Percentiles rank a stretch among this genome's conserved stretches.
Conservation (phyloP, 176 grass and related monocot genomes). For the Urochloa ruziziensis region DNA sequence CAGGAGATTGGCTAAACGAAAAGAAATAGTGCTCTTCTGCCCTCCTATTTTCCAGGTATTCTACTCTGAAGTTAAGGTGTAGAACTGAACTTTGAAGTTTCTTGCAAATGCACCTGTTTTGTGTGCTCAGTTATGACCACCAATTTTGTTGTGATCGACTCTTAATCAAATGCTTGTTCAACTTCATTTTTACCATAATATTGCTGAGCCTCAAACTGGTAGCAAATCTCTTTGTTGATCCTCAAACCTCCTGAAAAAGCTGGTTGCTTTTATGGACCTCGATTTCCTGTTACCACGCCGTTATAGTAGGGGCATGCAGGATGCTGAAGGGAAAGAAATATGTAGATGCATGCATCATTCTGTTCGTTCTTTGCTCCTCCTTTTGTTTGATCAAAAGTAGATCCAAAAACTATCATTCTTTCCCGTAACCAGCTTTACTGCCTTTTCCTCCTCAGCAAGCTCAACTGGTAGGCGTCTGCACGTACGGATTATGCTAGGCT, state of each 20-base stretch:
- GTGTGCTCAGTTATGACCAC: neutral
- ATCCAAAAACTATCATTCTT: constrained; percentile 37
- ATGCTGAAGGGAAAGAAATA: neutral
- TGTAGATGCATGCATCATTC: constrained; percentile 41
- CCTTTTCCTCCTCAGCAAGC: constrained; percentile 28
- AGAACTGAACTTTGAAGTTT: neutral
- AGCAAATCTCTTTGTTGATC: too few species aligned
- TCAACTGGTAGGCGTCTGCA: constrained; percentile 31
- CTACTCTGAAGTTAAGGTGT: neutral
- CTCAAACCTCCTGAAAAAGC: neutral
- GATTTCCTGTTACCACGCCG: neutral
- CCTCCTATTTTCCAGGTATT: neutral
- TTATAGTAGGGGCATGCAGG: neutral
- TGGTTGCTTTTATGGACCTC: neutral
- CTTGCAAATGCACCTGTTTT: constrained; percentile 2
- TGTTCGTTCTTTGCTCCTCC: constrained; percentile 24
- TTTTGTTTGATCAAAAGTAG: constrained; percentile 34
- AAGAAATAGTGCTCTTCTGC: neutral
- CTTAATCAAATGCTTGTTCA: neutral
- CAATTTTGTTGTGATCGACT: neutral
- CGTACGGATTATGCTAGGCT: constrained; percentile 48
- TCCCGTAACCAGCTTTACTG: constrained; percentile 19
- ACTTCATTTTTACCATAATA: neutral
- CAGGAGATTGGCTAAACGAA: constrained; percentile 8
- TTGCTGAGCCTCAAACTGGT: too few species aligned